Conservation (phyloP, 2,329 filamentous ascomycete genomes). For the Plectosphaerella cucumerina region DNA sequence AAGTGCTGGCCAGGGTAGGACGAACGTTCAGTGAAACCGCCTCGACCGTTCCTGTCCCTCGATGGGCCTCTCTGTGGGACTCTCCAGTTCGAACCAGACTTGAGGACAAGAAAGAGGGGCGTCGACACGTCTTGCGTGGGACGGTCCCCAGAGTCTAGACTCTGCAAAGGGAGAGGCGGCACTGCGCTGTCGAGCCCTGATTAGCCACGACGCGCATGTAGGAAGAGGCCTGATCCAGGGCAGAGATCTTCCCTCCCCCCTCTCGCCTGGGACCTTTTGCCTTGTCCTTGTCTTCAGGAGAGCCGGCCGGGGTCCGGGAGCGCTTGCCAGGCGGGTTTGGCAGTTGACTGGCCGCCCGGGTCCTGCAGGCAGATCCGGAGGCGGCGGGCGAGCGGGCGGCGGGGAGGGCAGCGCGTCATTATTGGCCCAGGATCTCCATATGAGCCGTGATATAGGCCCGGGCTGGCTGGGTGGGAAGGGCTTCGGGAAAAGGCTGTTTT, state of each 20-base stretch:
- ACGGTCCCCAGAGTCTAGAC: not conserved
- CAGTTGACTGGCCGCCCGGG: not conserved
- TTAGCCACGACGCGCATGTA: not conserved
- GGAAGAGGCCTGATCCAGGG: not conserved
- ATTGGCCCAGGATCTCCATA: constrained; percentile 27
- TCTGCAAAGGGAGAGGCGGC: not conserved
- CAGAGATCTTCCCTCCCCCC: not conserved
- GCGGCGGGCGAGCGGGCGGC: constrained; percentile 7
- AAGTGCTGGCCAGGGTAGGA: not conserved
- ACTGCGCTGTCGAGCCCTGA: not conserved
- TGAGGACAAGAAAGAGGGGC: not conserved
- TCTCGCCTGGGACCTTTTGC: too few relatives aligned
- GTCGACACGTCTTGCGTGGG: not conserved
- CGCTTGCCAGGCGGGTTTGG: not conserved
- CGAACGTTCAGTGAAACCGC: not conserved
- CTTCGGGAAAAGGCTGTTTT: constrained; percentile 19
- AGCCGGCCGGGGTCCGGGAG: not conserved
- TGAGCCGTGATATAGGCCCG: constrained; percentile 30
- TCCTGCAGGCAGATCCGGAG: not conserved
- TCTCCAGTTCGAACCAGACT: not conserved
- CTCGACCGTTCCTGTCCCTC: not conserved
- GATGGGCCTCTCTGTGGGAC: not conserved
- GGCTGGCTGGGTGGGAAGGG: constrained; percentile 25
- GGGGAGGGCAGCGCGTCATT: constrained; percentile 23
- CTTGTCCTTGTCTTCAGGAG: too few relatives aligned